Evolutionary conservation across 805 yeast species (phyloP), one percentile per base, ranked within the genome.

Genomic region (Maudiozyma saulgeensis): DNA sequence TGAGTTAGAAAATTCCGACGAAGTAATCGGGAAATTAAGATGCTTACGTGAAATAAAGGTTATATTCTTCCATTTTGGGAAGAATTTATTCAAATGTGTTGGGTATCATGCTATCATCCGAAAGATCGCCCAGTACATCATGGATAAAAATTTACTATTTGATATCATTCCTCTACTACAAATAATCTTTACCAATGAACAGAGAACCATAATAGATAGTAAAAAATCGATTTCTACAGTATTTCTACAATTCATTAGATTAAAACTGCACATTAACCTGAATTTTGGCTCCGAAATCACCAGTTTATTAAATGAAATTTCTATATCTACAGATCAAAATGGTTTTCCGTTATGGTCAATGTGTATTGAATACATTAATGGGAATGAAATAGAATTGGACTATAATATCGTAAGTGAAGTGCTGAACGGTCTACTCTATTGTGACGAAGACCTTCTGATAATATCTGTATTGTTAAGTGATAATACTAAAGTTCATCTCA

Each of bases 21-120:
- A 48, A 18, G 4, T 15, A 1, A 41, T 48, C n/a, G 56, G 54
- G 31, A 48, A 49, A 19, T n/a, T 56, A 2, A 44, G 48, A 34
- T 53, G 51, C 15, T 13, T 62, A 3, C 49, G 66, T n/a, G 58
- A 54, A 26, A 21, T 62, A 15, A 56, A 58, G 39, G 44, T 48
- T 7, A 9, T 60, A 4, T 19, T 62, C 6, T 43, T 58, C 1
- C 8, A 56, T 2, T 56, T 46, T 45, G 56, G 54, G 28, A 34
- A 43, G 12, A 6, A n/a, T 1, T 15, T 57, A 6, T 16, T 31
- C 9, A 11, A 46, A 8, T 49, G 49, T 26, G 41, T 44, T 2
- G 46, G 44, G 25, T 21, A 56, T 13, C 43, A 45, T 2, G 12
- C 41, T 13, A 18, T 60, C 18, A 28, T 56, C 11, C 31, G 39